Percentiles rank a stretch among this genome's conserved stretches.
Evolutionary conservation across 1,284 basidiomycete species (phyloP).

Genomic region (Ceratobasidium sp.): DNA sequence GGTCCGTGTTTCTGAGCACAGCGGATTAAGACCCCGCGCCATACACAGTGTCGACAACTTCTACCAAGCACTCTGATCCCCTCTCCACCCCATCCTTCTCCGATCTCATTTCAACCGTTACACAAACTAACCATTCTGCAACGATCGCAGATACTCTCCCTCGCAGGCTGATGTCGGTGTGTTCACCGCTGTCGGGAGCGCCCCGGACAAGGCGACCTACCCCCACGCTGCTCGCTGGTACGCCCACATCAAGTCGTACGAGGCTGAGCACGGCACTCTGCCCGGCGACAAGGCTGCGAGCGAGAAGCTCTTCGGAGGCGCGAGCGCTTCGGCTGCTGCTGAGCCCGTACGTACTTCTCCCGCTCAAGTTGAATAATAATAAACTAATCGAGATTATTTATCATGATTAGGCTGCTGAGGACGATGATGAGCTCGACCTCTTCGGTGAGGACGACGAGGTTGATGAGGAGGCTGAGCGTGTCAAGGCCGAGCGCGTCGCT

Average conservation of each 20-base stretch:
- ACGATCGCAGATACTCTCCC: conserved; percentile 80
- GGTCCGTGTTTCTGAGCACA: conserved; percentile 99
- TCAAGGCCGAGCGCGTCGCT: conserved; percentile 97
- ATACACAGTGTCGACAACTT: conserved; percentile 79
- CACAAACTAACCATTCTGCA: conserved; percentile 44
- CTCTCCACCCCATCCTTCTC: conserved; percentile 48
- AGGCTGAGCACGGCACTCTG: conserved; percentile 80
- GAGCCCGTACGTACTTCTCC: conserved; percentile 57
- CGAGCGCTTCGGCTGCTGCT: conserved; percentile 62
- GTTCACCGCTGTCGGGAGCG: conserved; percentile 81
- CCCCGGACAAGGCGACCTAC: conserved; percentile 75
- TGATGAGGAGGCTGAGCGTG: conserved; percentile 91
- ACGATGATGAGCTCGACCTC: conserved; percentile 94
- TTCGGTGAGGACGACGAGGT: conserved; percentile 91
- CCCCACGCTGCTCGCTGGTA: conserved; percentile 94
- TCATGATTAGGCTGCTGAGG: conserved; percentile 62
- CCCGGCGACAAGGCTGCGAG: conserved; percentile 89
- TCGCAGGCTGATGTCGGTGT: conserved; percentile 98
- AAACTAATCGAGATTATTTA: background rate
- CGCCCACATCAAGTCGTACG: conserved; percentile 91
- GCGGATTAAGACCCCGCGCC: conserved; percentile 95
- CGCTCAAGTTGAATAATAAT: too few species aligned
- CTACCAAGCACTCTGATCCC: conserved; percentile 87
- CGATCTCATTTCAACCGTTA: conserved; percentile 39
- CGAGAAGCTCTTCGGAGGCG: conserved; percentile 74